These are phyloP conservation scores for Xylaria longipes DNA, from an alignment of 495 filamentous ascomycete genomes.

Conservation along the genomic window DNA sequence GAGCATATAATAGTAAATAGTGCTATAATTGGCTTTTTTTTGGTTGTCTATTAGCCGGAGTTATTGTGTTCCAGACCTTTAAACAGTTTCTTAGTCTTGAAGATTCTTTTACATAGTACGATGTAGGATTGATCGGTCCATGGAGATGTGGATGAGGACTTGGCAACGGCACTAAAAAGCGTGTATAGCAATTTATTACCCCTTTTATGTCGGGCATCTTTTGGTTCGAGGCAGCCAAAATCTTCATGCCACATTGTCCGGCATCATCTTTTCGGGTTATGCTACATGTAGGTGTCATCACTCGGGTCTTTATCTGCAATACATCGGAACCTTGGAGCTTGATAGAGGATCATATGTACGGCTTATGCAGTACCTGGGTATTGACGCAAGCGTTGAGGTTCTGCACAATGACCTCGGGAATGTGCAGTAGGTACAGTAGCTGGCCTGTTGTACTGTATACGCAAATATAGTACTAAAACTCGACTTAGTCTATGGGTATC, in stretches of 20 bases:
- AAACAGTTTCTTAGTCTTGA: background rate
- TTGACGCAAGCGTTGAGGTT: conserved; percentile 5
- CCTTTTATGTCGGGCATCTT: conserved; percentile 5
- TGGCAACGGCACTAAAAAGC: background rate
- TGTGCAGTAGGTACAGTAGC: background rate
- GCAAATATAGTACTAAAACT: background rate
- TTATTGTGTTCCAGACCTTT: background rate
- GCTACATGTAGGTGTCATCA: background rate
- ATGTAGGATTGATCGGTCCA: background rate
- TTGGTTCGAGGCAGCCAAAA: background rate
- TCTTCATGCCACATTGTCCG: background rate
- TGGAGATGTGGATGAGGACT: background rate
- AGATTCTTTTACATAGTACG: background rate
- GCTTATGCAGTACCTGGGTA: background rate
- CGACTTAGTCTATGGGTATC: background rate
- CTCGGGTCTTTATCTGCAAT: background rate
- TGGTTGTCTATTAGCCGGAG: background rate
- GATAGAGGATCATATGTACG: background rate
- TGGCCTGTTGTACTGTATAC: background rate
- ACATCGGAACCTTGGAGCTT: background rate
- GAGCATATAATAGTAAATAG: background rate
- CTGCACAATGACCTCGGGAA: background rate
- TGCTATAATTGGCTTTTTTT: background rate
- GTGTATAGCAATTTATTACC: conserved; percentile 11
- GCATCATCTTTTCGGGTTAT: background rate